Evolutionary conservation across 306 rosid species (phyloP), one percentile per base, ranked within the genome.

Genomic region (Herpetospermum pedunculosum): DNA sequence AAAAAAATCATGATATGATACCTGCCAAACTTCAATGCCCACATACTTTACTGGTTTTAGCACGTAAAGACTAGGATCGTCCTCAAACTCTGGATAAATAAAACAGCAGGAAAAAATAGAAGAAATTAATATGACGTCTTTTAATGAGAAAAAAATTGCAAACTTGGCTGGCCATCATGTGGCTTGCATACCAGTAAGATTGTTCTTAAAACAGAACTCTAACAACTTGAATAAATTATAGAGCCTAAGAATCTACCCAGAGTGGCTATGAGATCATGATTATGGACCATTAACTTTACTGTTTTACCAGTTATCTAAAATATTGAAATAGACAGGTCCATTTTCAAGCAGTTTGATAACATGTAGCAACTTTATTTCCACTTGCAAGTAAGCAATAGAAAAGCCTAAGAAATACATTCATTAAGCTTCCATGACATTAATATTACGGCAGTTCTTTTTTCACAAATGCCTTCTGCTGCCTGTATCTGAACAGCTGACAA

Each of bases 11-110:
- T 60, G 52, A 55, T 46, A 72, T 80, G 53, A n/a, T 67, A 94
- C 98, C 96, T 94, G 98, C 98, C 98, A 94, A 79, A 94, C 97
- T 86, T 94, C 98, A 72, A 94, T 81, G 64, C 98, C 98, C 23
- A 94, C 97, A 71, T 89, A 91, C 81, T 94, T 94, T 15, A 94
- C 86, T 64, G 98, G 96, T 85, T 76, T 94, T 76, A 88, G 82
- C 80, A 89, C 96, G 70, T 94, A 91, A 63, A 91, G 90, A 81
- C 87, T 89, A 75, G 96, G 95, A 75, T 91, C 96, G 58, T 94
- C 96, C 84, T 94, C 98, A 77, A 91, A 94, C 81, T 91, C 98
- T 91, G 94, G 78, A 82, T 8, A 26, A 69, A 43, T 41, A 69
- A 69, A 43, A 40, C 40, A 60, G 70, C 19, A 72, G 21, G 13